phyloP scores from a whole-genome alignment of 768 basidiomycete species.

The Hysterangium stoloniferum region DNA sequence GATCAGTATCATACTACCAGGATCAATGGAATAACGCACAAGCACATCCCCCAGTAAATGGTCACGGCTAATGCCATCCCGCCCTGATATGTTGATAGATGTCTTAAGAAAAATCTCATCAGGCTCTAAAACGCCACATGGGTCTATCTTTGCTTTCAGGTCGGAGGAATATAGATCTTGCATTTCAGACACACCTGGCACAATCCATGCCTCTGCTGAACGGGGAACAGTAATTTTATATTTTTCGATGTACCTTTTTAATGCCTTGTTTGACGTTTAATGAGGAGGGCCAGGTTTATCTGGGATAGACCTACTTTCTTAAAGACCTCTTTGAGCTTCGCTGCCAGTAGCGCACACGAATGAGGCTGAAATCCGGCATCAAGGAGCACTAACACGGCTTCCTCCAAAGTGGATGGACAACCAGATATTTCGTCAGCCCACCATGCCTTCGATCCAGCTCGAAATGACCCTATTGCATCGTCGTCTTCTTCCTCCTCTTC shows the following conservation, averaged over 20 bases:
- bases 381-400: constrained; percentile 49
- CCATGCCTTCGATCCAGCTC: constrained; percentile 46
- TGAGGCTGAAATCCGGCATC: constrained; percentile 53
- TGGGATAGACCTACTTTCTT: constrained; percentile 18
- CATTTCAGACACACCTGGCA: constrained; percentile 37
- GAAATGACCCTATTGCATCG: background rate
- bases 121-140: constrained; percentile 38
- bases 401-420: constrained; percentile 52
- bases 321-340: constrained; percentile 46
- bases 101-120: constrained; percentile 54
- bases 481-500: constrained; percentile 2
- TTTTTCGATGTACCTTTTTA: constrained; percentile 35
- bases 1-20: background rate
- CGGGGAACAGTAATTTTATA: constrained; percentile 46
- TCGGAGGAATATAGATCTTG: background rate
- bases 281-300: background rate
- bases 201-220: constrained; percentile 53
- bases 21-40: constrained; percentile 24
- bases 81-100: constrained; percentile 32
- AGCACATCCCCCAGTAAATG: constrained; percentile 50
- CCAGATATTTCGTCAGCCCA: constrained; percentile 61
- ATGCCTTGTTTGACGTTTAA: constrained; percentile 14
- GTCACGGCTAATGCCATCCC: constrained; percentile 40
- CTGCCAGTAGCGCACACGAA: constrained; percentile 39
- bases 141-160: constrained; percentile 33